Base-by-base conservation (phyloP, 768 basidiomycete species). In the Coprinopsis strossmayeri region DNA sequence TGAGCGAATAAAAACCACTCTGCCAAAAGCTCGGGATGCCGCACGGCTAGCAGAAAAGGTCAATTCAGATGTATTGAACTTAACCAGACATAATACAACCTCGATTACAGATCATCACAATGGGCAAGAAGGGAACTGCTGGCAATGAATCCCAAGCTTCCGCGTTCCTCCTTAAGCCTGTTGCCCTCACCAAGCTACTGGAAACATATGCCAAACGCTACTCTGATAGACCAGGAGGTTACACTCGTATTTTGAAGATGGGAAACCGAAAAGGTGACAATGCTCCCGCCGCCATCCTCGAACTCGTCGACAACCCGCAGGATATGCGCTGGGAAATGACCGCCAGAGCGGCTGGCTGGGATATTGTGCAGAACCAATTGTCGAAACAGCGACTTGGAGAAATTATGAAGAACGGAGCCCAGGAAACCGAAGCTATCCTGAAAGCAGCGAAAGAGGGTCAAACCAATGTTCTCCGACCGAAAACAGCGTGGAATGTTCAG, bases 41-140 rank as follows among this genome's bases (percentile, higher is more conserved):
- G 91, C 91, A 12, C 77, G 91, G 56, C 70, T 97, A 45, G 94
- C 93, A 13, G 95, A 99, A 61, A 94, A 95, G 82, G 93, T 85
- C 50, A 27, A 40, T 24, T 13, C 34, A 3, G 18, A 1, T n/a
- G 18, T 18, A 18, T 26, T 10, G 34, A 15, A 15, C 20, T 34
- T 42, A 34, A 30, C 46, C 30, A 20, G 55, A 56, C 7, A 41
- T 51, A 15, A 41, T 45, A 43, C 44, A 45, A 26, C 9, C 11
- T 25, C 18, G 4, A 13, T 10, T 32, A 5, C 57, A 91, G 90
- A 82, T 95, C 49, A 97, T 99, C 58, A 91, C 91, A 0, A 71
- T 93, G 55, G 94, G 91, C 53, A 98, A 98, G 71, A 82, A 80
- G 60, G 89, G 87, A 50, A 81, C 76, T 52, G 76, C 78, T 50